Conservation (phyloP, 169 alveolate genomes). For the Miamiensis avidus region DNA sequence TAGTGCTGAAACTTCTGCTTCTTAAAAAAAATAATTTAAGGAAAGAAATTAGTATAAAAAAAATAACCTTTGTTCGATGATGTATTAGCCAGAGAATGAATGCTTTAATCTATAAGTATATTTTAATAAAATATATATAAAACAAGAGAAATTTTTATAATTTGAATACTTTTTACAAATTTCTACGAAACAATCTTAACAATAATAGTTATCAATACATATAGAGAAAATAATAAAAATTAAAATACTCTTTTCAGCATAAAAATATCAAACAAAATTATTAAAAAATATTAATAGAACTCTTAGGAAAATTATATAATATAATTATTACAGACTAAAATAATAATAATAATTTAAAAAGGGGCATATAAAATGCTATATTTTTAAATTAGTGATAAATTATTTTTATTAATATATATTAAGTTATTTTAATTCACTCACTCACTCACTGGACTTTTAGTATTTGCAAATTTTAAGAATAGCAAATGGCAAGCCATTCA, state of each 20-base stretch:
- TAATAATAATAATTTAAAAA: too few relatives aligned
- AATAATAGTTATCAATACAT: too few relatives aligned
- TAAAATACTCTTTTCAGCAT: too few relatives aligned
- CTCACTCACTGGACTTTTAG: background rate
- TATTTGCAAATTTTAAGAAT: constrained; percentile 2
- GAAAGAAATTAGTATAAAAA: constrained; percentile 33
- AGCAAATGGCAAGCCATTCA: constrained; percentile 22
- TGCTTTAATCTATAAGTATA: background rate
- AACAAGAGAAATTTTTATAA: background rate
- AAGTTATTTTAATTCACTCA: background rate
- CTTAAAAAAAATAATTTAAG: constrained; percentile 27
- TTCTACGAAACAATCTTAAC: too few relatives aligned
- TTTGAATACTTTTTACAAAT: background rate
- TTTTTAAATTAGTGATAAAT: constrained; percentile 32
- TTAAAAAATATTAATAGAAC: too few relatives aligned
- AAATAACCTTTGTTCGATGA: constrained; percentile 25
- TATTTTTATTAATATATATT: background rate
- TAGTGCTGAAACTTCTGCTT: constrained; percentile 5
- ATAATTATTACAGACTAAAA: too few relatives aligned
- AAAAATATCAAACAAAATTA: too few relatives aligned
- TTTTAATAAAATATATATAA: too few relatives aligned
- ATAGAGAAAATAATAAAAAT: too few relatives aligned
- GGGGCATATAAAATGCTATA: too few relatives aligned
- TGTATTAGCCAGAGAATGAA: constrained; percentile 47
- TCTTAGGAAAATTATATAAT: too few relatives aligned